These are phyloP conservation scores for Magnolia sinica DNA, from an alignment of 164 flowering plant species.

Conservation along the genomic window DNA sequence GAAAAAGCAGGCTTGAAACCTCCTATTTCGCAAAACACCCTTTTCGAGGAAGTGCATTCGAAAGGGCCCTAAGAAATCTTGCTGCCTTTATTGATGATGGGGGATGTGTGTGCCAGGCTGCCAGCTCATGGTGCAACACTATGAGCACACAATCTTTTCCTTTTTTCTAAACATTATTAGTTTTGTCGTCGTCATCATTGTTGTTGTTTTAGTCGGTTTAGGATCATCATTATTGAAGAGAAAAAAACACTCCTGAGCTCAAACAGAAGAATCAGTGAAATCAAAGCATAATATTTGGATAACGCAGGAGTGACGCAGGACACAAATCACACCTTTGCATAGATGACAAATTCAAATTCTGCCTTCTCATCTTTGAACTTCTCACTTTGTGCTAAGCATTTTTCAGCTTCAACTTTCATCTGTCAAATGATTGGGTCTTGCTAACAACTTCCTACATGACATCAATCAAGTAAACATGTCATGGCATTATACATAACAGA, in stretches of 20 bases:
- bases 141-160: too few relatives aligned
- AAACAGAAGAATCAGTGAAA: neutral
- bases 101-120: too few relatives aligned
- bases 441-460: slow-evolving; percentile 63
- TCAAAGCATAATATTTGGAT: neutral
- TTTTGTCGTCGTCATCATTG: too few relatives aligned
- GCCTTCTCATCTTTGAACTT: slow-evolving; percentile 56
- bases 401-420: slow-evolving; percentile 73
- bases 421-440: slow-evolving; percentile 55
- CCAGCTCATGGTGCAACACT: too few relatives aligned
- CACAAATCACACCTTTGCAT: slow-evolving; percentile 57
- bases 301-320: neutral
- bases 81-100: too few relatives aligned
- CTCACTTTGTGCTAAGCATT: slow-evolving; percentile 74
- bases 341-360: slow-evolving; percentile 70
- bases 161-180: too few relatives aligned
- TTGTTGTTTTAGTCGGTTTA: too few relatives aligned
- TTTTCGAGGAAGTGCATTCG: too few relatives aligned
- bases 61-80: too few relatives aligned
- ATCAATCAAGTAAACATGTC: slow-evolving; percentile 4
- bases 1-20: too few relatives aligned
- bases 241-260: neutral
- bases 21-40: too few relatives aligned
- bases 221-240: too few relatives aligned
- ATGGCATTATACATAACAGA: neutral